phyloP scores from a whole-genome alignment of 768 basidiomycete genomes.

The Sistotremastrum suecicum region DNA sequence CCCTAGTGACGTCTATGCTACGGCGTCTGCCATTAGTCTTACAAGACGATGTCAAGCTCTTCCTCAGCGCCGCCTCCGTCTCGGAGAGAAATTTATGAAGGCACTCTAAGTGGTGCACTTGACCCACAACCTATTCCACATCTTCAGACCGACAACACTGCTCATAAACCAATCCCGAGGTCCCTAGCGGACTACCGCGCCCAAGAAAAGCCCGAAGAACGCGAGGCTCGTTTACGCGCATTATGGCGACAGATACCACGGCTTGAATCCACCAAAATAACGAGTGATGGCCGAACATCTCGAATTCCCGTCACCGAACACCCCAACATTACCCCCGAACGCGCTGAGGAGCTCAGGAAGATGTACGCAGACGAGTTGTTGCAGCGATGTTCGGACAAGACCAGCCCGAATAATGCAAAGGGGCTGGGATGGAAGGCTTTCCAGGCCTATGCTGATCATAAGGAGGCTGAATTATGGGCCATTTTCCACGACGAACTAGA shows the following conservation, averaged over 20 bases:
- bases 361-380: constrained; percentile 72
- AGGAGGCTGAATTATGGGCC: constrained; percentile 82
- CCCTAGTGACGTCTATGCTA: no score
- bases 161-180: constrained; percentile 26
- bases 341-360: constrained; percentile 47
- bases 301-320: constrained; percentile 9
- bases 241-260: constrained; percentile 48
- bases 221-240: constrained; percentile 44
- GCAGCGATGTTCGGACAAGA: constrained; percentile 33
- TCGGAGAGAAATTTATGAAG: constrained; percentile 39
- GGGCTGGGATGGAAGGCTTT: constrained; percentile 61
- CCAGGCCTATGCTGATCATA: constrained; percentile 58
- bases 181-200: constrained; percentile 50
- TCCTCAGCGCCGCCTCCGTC: constrained; percentile 15
- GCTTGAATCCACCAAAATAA: constrained; percentile 13
- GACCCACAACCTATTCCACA: constrained; percentile 44
- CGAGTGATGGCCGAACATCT: constrained; percentile 2
- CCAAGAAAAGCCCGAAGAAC: constrained; percentile 45
- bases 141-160: constrained; percentile 38
- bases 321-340: constrained; percentile 29
- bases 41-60: no score
- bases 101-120: constrained; percentile 34
- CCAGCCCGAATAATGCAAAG: constrained; percentile 15
- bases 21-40: no score
- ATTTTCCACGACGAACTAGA: constrained; percentile 87